Conservation (phyloP, 495 filamentous ascomycete species). For the Aspergillus asperescens region DNA sequence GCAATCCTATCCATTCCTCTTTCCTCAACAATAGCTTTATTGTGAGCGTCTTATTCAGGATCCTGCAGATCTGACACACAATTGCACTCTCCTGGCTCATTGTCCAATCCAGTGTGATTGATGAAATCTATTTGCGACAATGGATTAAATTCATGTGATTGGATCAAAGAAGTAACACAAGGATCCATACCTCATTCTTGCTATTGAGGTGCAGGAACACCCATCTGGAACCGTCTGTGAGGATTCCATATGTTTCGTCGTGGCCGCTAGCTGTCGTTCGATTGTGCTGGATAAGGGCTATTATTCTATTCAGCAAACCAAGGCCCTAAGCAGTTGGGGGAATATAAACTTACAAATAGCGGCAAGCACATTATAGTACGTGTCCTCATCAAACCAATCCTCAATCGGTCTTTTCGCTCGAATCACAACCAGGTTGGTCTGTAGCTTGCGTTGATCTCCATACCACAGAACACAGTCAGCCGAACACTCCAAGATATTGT, state of each 20-base stretch:
- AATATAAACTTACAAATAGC: background rate
- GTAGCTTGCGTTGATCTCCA: background rate
- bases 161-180: background rate
- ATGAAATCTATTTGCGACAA: background rate
- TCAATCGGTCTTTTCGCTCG: background rate
- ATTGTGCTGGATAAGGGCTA: background rate
- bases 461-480: background rate
- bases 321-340: no score
- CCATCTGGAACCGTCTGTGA: background rate
- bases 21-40: background rate
- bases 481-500: background rate
- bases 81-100: background rate
- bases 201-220: background rate
- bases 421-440: background rate
- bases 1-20: background rate
- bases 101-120: background rate
- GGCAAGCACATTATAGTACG: background rate
- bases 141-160: background rate
- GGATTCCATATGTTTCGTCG: background rate
- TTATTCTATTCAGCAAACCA: no score
- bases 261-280: background rate
- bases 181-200: background rate
- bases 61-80: background rate
- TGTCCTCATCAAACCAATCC: background rate
- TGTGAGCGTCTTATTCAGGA: background rate